These are phyloP conservation scores for Phaeosphaeria sp. DNA, from an alignment of 2,329 filamentous ascomycete species.

Conservation along the genomic window DNA sequence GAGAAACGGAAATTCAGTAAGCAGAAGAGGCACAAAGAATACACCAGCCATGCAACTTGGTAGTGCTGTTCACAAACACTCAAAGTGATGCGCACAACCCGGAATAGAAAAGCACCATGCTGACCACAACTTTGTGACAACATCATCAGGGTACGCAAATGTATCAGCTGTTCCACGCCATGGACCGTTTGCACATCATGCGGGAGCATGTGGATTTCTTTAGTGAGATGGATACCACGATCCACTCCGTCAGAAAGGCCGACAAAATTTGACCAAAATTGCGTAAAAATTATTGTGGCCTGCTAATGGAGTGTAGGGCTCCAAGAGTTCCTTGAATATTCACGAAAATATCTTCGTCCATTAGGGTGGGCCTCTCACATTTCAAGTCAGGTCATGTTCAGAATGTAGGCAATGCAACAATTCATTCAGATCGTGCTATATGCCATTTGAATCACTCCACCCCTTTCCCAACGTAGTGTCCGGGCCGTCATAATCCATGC, in stretches of 20 bases:
- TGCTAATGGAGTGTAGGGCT: background rate
- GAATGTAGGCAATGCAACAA: conserved; percentile 28
- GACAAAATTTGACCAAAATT: background rate
- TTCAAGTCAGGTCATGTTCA: background rate
- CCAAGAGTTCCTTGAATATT: background rate
- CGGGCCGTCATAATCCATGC: conserved; percentile 26
- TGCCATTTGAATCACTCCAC: conserved; percentile 26
- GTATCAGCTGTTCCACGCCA: background rate
- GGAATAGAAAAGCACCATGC: background rate
- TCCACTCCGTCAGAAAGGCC: background rate
- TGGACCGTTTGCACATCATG: conserved; percentile 1
- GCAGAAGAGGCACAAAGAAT: too few relatives aligned
- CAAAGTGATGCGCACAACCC: too few relatives aligned
- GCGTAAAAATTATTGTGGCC: background rate
- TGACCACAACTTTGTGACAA: background rate
- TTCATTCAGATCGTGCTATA: conserved; percentile 41
- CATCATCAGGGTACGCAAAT: background rate
- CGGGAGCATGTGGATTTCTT: background rate
- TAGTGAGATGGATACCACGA: background rate
- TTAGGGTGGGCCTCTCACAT: background rate
- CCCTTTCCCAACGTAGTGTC: conserved; percentile 18
- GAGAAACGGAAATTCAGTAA: too few relatives aligned
- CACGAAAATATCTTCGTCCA: background rate
- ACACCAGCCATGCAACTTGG: too few relatives aligned
- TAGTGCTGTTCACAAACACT: too few relatives aligned